These are phyloP conservation scores for Lentinus tigrinus DNA, from an alignment of 768 basidiomycete genomes.

Conservation along the genomic window DNA sequence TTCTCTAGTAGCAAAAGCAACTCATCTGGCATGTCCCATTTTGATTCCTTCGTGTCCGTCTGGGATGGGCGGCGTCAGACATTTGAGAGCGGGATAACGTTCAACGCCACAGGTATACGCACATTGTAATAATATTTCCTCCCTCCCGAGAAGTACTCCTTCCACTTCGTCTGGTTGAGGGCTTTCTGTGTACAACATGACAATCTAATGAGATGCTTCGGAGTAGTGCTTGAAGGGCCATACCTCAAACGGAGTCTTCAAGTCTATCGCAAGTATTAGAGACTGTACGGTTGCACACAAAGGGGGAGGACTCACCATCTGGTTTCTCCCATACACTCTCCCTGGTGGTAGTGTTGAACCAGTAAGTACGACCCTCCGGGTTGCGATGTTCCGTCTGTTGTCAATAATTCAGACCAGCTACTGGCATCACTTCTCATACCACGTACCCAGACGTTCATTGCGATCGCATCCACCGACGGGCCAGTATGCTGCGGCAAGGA, in stretches of 20 bases:
- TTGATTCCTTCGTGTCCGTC: conserved; percentile 88
- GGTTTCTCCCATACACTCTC: conserved; percentile 99
- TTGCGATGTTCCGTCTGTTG: conserved; percentile 88
- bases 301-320: conserved; percentile 54
- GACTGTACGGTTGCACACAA: background rate
- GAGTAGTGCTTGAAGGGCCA: conserved; percentile 10
- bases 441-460: conserved; percentile 21
- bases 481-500: background rate
- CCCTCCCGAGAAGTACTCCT: conserved; percentile 92
- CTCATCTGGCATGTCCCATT: conserved; percentile 98
- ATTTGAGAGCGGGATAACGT: background rate
- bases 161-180: conserved; percentile 90
- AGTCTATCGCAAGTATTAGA: conserved; percentile 42
- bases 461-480: background rate
- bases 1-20: conserved; percentile 81
- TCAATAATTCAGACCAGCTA: background rate
- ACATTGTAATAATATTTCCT: conserved; percentile 92
- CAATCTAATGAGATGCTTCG: background rate
- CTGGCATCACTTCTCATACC: background rate
- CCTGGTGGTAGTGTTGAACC: conserved; percentile 87
- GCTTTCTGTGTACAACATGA: conserved; percentile 55
- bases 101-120: conserved; percentile 20
- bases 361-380: conserved; percentile 96
- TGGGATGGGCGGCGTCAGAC: conserved; percentile 30
- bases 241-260: conserved; percentile 93